A percentile compares a stretch with the other conserved stretches of the same genome.
These are phyloP conservation scores for Penicillium coffeae DNA, from an alignment of 495 filamentous ascomycete species.

Conservation along the genomic window DNA sequence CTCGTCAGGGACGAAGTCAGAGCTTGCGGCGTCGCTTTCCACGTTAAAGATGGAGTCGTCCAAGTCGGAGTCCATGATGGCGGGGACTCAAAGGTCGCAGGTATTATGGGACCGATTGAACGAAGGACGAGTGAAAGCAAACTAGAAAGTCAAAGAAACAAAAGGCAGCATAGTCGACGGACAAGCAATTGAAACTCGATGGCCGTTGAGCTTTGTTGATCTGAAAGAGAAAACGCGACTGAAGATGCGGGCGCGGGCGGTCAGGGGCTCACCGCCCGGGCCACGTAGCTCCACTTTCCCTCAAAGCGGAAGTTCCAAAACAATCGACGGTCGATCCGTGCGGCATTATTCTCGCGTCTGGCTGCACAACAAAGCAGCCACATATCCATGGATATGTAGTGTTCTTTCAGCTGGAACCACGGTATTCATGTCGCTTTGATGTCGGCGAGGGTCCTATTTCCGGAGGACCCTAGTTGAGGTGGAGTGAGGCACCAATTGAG, in stretches of 20 bases:
- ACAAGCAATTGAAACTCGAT: not conserved
- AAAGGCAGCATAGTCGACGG: not conserved
- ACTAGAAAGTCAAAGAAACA: not conserved
- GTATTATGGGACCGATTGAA: conserved; percentile 4
- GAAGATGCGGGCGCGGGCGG: not conserved
- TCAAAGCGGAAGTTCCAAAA: not conserved
- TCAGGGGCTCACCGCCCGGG: not conserved
- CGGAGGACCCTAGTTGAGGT: too few species aligned
- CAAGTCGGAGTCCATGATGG: conserved; percentile 43
- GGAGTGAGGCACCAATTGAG: too few species aligned
- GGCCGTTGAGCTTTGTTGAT: not conserved
- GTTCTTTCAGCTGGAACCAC: too few species aligned
- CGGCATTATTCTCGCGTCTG: not conserved
- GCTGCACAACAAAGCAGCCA: not conserved
- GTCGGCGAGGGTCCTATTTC: too few species aligned
- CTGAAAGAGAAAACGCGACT: not conserved
- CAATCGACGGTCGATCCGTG: not conserved
- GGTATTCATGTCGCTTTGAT: too few species aligned
- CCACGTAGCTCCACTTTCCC: not conserved
- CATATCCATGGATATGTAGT: not conserved
- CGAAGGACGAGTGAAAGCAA: conserved; percentile 6
- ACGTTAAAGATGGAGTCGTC: conserved; percentile 58
- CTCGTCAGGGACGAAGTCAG: conserved; percentile 41
- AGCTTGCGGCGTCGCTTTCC: conserved; percentile 45
- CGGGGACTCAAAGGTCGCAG: conserved; percentile 4